Base-by-base conservation (phyloP, 1,284 basidiomycete genomes). In the Cerrena zonata region DNA sequence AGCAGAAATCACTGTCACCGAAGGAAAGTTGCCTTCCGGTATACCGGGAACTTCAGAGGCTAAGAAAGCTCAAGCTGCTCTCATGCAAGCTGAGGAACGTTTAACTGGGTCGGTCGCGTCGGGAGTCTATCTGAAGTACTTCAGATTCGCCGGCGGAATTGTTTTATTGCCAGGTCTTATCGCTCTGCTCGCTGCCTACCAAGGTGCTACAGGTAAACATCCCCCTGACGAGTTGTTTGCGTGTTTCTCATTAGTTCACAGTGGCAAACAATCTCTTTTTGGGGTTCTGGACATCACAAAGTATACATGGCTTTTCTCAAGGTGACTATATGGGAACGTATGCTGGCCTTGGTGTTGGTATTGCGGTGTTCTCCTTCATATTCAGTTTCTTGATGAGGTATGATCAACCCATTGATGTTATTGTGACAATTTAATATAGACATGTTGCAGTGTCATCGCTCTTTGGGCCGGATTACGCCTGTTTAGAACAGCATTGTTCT, bases 271-370 rank as follows among this genome's bases (percentile, higher is more conserved):
- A 65, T 51, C 55, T 75, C 53, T 67, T 69, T 65, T 63, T 72
- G 11, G 69, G 71, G 7, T 72, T 69, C 49, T 72, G 71, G 71
- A 72, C 70, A 5, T 60, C 65, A 10, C 55, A 59, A n/a, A 69
- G 61, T 40, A 65, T 72, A 19, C 59, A 59, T n/a, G 73, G 76
- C 1, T 83, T 84, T 61, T 62, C 40, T 2, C 72, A 82, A 56
- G 77, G 74, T 2, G 70, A 82, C 47, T 87, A 86, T 62, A 86
- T 87, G 75, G 84, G 70, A 2, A 74, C 84, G 15, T 89, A 87
- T 58, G 80, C 79, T 2, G 76, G 71, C 10, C 69, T 88, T 13
- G 84, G 82, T 67, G 61, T 72, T n/a, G 74, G 75, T 0, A 71
- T 76, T 55, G 80, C 79, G 3, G 43, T 85, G 3, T 76, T 81